A percentile compares a stretch with the other conserved stretches of the same genome.
Conservation (phyloP, 148 eudicot species). For the Pouteria glomerata region DNA sequence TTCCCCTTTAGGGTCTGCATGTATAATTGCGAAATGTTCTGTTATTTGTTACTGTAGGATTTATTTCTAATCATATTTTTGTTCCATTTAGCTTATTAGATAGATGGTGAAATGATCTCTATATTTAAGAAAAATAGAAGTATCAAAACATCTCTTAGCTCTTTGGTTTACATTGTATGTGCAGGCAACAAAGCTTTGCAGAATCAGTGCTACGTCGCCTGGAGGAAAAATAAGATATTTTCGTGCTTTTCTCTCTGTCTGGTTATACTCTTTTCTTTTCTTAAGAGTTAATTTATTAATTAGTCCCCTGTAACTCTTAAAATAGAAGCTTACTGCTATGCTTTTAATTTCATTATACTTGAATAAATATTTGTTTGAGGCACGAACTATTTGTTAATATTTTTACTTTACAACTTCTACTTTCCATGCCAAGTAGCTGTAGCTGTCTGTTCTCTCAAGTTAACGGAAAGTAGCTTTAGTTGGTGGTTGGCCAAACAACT, state of each 20-base stretch:
- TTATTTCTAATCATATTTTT: neutral
- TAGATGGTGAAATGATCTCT: neutral
- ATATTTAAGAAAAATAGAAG: neutral
- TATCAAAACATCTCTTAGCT: neutral
- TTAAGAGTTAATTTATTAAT: neutral
- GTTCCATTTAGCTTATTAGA: neutral
- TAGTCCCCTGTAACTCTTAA: neutral
- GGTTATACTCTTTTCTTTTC: neutral
- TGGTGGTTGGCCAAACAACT: too few species aligned
- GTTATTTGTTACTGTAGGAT: neutral
- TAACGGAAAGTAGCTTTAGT: too few species aligned
- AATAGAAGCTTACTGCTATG: neutral
- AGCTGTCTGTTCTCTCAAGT: too few species aligned
- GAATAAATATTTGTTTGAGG: neutral
- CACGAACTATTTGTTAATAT: too few species aligned
- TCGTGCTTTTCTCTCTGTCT: neutral
- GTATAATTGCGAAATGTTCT: neutral
- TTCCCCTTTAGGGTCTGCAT: neutral
- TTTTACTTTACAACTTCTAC: neutral
- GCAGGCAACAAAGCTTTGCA: constrained; percentile 87
- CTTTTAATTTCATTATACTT: neutral
- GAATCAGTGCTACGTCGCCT: constrained; percentile 55
- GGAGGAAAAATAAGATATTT: constrained; percentile 37
- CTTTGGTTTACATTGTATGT: constrained; percentile 1
- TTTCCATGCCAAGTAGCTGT: neutral